Evolutionary conservation across 352 stramenopile species (phyloP).

Genomic region (Phytopythium oedochilum): DNA sequence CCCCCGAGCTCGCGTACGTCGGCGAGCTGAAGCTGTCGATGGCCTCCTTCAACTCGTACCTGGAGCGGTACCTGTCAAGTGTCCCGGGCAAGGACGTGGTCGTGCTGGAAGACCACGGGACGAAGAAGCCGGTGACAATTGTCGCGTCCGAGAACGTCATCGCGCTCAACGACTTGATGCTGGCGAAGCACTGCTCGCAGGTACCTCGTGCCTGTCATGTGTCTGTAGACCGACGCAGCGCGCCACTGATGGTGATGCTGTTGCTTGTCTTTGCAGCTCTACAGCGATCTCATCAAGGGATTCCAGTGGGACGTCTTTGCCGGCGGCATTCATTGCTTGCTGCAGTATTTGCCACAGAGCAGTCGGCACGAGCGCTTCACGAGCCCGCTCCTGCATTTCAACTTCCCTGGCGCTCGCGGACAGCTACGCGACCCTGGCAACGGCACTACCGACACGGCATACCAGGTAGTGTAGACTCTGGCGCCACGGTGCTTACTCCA

Average conservation of each 20-base stretch:
- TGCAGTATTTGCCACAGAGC: slow-evolving; percentile 72
- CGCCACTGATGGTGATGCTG: slow-evolving; percentile 2
- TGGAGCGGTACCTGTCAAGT: slow-evolving; percentile 69
- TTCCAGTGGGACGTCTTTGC: slow-evolving; percentile 86
- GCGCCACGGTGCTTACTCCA: background rate
- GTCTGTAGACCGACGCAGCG: background rate
- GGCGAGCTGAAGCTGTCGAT: slow-evolving; percentile 67
- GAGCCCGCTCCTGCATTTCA: slow-evolving; percentile 71
- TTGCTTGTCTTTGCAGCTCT: slow-evolving; percentile 31
- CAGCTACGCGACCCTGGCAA: slow-evolving; percentile 63
- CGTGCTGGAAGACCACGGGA: slow-evolving; percentile 60
- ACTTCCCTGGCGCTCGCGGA: slow-evolving; percentile 64
- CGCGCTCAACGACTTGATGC: slow-evolving; percentile 58
- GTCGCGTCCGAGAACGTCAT: slow-evolving; percentile 73
- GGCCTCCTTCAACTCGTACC: slow-evolving; percentile 68
- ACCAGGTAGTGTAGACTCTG: slow-evolving; percentile 31
- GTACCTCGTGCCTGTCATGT: slow-evolving; percentile 9
- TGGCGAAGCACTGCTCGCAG: slow-evolving; percentile 67
- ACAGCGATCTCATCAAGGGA: slow-evolving; percentile 74
- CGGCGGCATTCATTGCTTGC: slow-evolving; percentile 72
- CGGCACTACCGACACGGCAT: slow-evolving; percentile 74
- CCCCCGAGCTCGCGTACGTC: slow-evolving; percentile 62
- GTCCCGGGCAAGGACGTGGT: slow-evolving; percentile 51
- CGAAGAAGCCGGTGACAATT: slow-evolving; percentile 64
- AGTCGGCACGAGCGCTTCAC: slow-evolving; percentile 59